Conservation (phyloP, 257 asterid genomes). For the Solanum pennellii region DNA sequence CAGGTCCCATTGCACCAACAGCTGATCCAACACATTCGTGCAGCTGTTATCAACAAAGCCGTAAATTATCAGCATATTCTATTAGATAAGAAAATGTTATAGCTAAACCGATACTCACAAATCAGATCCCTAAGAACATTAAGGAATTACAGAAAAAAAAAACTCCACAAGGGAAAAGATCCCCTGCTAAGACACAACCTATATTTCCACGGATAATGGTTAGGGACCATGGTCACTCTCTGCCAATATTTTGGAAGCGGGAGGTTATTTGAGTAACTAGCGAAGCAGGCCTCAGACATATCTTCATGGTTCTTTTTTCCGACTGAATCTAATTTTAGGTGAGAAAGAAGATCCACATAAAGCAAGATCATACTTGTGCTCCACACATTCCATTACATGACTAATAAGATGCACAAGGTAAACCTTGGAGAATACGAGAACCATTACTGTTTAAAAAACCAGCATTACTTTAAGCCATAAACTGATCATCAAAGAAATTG, state of each 20-base stretch:
- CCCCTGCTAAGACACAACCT: neutral
- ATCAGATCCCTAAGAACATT: neutral
- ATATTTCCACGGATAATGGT: neutral
- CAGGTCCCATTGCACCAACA: constrained; percentile 90
- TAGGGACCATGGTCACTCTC: neutral
- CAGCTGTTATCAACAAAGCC: constrained; percentile 42
- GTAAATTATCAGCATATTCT: neutral
- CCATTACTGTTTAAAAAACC: neutral
- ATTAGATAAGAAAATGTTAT: neutral
- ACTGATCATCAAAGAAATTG: neutral
- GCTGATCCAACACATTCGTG: constrained; percentile 89
- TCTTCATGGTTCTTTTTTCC: neutral
- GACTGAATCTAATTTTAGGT: neutral
- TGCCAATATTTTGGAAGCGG: neutral
- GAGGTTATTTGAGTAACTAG: neutral
- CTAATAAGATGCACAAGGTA: neutral
- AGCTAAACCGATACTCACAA: neutral
- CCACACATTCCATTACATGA: neutral
- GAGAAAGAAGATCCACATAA: neutral
- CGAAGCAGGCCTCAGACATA: neutral
- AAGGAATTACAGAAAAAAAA: neutral
- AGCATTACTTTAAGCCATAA: neutral
- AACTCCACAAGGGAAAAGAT: neutral
- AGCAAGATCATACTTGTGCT: neutral
- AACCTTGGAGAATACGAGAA: neutral